Evolutionary conservation across 78 protist genomes (phyloP).

Genomic region (Dictyostelium capitatum): DNA sequence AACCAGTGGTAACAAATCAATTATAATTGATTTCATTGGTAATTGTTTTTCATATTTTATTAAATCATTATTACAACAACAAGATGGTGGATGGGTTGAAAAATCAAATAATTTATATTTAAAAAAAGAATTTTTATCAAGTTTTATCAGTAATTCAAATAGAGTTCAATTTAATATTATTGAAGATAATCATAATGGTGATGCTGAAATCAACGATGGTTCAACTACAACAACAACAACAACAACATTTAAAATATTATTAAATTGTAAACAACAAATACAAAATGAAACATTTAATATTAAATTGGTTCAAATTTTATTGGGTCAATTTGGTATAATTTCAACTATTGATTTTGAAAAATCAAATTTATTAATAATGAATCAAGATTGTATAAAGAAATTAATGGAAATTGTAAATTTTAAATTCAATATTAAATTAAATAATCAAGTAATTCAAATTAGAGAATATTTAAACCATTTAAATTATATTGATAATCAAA

Average conservation of each 20-base stretch:
- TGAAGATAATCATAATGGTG: not conserved
- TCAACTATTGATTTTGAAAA: constrained; percentile 1
- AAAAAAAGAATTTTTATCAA: constrained; percentile 22
- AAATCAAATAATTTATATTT: constrained; percentile 20
- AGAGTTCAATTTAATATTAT: constrained; percentile 28
- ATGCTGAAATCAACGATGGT: not conserved
- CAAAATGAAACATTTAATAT: constrained; percentile 18
- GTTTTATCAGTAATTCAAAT: constrained; percentile 31
- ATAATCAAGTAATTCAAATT: constrained; percentile 6
- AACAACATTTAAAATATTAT: not conserved
- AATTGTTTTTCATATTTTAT: constrained; percentile 17
- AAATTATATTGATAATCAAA: not conserved
- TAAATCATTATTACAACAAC: not conserved
- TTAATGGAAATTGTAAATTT: not conserved
- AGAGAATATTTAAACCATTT: constrained; percentile 23
- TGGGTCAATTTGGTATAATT: not conserved
- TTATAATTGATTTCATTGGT: constrained; percentile 23
- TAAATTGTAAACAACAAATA: constrained; percentile 26
- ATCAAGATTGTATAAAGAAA: not conserved
- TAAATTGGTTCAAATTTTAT: not conserved
- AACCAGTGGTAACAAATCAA: not conserved
- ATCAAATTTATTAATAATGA: not conserved
- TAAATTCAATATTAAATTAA: not conserved
- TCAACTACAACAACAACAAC: not conserved
- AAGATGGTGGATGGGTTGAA: constrained; percentile 15